phyloP scores from a whole-genome alignment of 768 basidiomycete species.

The Hypsizygus marmoreus region DNA sequence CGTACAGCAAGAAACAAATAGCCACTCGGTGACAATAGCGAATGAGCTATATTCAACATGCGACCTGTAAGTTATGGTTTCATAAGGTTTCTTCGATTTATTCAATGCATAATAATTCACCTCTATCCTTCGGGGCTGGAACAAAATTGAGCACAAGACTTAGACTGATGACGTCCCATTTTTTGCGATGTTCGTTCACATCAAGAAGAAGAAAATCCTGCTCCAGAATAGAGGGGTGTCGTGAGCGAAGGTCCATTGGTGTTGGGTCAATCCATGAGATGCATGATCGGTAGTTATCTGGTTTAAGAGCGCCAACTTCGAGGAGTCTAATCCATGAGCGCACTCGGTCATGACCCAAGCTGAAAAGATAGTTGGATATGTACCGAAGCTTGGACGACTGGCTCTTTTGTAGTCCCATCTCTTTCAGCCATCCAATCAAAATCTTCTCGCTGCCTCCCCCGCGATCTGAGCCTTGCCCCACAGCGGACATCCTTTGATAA shows the following conservation, averaged over 20 bases:
- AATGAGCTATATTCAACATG: conserved; percentile 67
- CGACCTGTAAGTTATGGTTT: no score
- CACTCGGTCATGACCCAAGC: neutral
- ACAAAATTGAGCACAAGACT: conserved; percentile 93
- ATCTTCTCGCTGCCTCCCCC: conserved; percentile 90
- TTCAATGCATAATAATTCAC: conserved; percentile 42
- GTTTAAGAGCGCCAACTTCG: conserved; percentile 86
- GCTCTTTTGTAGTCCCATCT: conserved; percentile 38
- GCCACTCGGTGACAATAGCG: conserved; percentile 55
- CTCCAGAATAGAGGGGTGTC: conserved; percentile 79
- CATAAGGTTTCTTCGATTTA: no score
- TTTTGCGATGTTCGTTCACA: conserved; percentile 42
- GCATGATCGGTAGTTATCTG: conserved; percentile 75
- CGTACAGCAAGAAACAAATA: conserved; percentile 73
- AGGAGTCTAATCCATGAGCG: conserved; percentile 56
- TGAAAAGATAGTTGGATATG: conserved; percentile 17
- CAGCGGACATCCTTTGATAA: conserved; percentile 82
- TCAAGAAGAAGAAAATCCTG: conserved; percentile 83
- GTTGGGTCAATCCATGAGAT: conserved; percentile 70
- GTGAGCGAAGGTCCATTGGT: conserved; percentile 83
- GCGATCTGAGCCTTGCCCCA: conserved; percentile 79
- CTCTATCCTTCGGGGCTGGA: conserved; percentile 71
- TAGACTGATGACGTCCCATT: conserved; percentile 82
- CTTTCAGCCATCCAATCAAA: conserved; percentile 74
- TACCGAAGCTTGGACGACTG: conserved; percentile 34